Evolutionary conservation across 495 filamentous ascomycete genomes (phyloP).

Genomic region (Penicillium psychrofluorescens): DNA sequence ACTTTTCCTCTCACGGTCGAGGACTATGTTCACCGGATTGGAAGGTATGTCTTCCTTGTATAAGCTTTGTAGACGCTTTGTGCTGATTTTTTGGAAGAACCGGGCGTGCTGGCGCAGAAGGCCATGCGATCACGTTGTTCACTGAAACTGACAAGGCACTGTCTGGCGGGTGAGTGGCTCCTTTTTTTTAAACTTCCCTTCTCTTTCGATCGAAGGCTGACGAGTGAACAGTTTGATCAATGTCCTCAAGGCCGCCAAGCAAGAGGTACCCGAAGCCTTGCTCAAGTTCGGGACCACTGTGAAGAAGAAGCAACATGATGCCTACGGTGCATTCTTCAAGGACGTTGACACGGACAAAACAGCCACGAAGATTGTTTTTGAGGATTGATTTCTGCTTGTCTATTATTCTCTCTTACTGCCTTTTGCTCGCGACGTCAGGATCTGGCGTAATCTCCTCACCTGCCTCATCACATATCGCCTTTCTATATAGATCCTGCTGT

Average conservation of each 20-base stretch:
- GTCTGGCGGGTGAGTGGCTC: conserved; percentile 65
- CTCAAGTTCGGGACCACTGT: conserved; percentile 96
- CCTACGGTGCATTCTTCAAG: conserved; percentile 90
- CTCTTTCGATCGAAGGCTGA: conserved; percentile 6
- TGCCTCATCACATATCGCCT: conserved; percentile 46
- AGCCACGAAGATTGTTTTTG: conserved; percentile 89
- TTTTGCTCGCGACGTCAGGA: conserved; percentile 13
- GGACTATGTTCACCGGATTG: conserved; percentile 97
- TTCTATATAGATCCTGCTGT: conserved; percentile 51
- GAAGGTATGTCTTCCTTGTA: conserved; percentile 30
- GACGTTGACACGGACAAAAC: conserved; percentile 68
- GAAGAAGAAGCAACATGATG: conserved; percentile 93
- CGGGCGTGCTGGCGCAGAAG: conserved; percentile 79
- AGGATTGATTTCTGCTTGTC: conserved; percentile 44
- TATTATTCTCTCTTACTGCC: conserved; percentile 10
- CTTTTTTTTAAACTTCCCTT: conserved; percentile 1
- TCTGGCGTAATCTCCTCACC: conserved; percentile 32
- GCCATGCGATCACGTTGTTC: conserved; percentile 84
- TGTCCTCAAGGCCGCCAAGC: conserved; percentile 81
- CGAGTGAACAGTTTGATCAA: conserved; percentile 62
- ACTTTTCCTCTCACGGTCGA: conserved; percentile 64
- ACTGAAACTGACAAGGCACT: conserved; percentile 88
- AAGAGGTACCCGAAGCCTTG: conserved; percentile 79
- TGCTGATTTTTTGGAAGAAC: conserved; percentile 38
- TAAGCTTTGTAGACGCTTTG: background rate